These are phyloP conservation scores for Arctium minus DNA, from an alignment of 129 eudicot species.

Conservation along the genomic window DNA sequence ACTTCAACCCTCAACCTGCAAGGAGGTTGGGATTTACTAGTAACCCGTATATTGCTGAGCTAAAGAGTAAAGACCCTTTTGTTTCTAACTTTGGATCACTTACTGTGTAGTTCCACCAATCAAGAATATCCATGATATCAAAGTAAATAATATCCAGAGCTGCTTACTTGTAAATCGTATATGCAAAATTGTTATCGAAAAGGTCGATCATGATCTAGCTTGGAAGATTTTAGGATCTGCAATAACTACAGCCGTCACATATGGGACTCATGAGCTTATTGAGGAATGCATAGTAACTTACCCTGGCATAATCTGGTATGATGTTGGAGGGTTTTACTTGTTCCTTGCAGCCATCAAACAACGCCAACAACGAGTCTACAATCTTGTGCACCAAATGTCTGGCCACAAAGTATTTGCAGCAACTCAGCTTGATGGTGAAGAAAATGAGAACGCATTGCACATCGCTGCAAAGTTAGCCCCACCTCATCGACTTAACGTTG, in stretches of 20 bases:
- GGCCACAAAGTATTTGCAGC: background rate
- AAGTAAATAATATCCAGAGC: background rate
- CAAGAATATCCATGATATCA: conserved; percentile 13
- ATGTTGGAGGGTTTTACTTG: background rate
- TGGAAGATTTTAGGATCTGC: conserved; percentile 9
- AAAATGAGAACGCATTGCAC: conserved; percentile 14
- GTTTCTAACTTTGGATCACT: background rate
- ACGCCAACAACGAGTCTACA: conserved; percentile 19
- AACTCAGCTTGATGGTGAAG: background rate
- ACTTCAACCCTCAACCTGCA: no score
- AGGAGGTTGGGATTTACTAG: no score
- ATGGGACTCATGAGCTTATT: conserved; percentile 3
- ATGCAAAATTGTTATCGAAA: conserved; percentile 4
- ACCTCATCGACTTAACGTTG: conserved; percentile 18
- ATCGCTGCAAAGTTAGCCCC: conserved; percentile 23
- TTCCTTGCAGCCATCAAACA: conserved; percentile 16
- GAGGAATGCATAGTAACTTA: conserved; percentile 10
- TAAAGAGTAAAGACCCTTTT: no score
- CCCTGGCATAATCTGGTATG: conserved; percentile 11
- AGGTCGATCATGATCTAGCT: background rate
- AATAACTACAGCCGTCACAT: background rate
- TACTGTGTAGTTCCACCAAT: background rate
- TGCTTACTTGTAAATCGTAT: background rate
- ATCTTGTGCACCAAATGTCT: conserved; percentile 16
- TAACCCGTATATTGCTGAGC: no score